Evolutionary conservation across 2,329 filamentous ascomycete species (phyloP).

Genomic region (Daldinia sp.): DNA sequence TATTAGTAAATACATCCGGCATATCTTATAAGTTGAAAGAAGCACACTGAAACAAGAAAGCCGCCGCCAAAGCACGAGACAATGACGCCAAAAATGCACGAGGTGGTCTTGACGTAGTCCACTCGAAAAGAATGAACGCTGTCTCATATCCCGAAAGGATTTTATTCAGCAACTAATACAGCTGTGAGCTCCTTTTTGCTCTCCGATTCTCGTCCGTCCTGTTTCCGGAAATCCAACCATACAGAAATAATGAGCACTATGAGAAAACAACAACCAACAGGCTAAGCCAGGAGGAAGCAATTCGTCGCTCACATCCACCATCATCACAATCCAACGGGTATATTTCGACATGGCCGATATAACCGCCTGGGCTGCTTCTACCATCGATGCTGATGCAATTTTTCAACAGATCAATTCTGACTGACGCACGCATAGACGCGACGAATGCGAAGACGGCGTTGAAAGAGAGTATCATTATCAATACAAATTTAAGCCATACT

Average conservation of each 20-base stretch:
- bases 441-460: conserved; percentile 18
- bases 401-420: background rate
- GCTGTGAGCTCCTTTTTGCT: conserved; percentile 10
- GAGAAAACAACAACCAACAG: conserved; percentile 26
- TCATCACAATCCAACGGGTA: background rate
- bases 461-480: conserved; percentile 17
- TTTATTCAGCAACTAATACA: background rate
- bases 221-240: conserved; percentile 27
- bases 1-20: background rate
- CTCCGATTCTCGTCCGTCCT: conserved; percentile 8
- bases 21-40: background rate
- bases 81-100: background rate
- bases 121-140: background rate
- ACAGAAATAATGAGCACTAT: conserved; percentile 17
- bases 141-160: background rate
- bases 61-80: background rate
- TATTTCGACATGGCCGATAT: background rate
- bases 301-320: background rate
- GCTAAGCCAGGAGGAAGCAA: conserved; percentile 13
- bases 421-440: conserved; percentile 13
- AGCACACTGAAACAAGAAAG: background rate
- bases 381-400: background rate
- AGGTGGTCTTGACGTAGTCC: background rate
- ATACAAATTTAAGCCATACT: conserved; percentile 14
- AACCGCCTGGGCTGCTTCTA: background rate